Conservation (phyloP, 2,329 filamentous ascomycete species). For the Penicillium sp. region DNA sequence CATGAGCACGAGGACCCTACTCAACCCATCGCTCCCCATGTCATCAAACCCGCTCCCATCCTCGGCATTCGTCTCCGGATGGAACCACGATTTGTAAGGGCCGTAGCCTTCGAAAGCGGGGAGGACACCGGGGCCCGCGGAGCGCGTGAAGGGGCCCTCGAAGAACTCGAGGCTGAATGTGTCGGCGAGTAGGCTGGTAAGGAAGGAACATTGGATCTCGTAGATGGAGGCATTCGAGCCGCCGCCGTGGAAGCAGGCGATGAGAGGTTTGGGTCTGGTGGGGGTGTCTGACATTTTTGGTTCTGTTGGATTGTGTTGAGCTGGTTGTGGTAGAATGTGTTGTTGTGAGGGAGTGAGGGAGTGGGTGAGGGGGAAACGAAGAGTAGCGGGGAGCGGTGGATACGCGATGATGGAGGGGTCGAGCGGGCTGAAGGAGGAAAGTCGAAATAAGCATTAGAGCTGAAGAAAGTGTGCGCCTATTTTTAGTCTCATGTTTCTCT, state of each 20-base stretch:
- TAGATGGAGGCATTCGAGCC: constrained; percentile 27
- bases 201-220: constrained; percentile 26
- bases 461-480: no score
- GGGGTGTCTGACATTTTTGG: background rate
- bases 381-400: no score
- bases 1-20: constrained; percentile 26
- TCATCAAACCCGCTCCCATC: constrained; percentile 29
- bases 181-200: constrained; percentile 19
- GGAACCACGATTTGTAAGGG: constrained; percentile 29
- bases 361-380: no score
- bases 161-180: constrained; percentile 29
- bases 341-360: no score
- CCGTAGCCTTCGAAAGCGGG: constrained; percentile 25
- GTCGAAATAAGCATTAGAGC: no score
- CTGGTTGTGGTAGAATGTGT: background rate
- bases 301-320: background rate
- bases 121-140: constrained; percentile 28
- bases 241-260: constrained; percentile 32
- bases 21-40: constrained; percentile 24
- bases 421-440: no score
- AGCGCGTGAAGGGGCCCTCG: constrained; percentile 24
- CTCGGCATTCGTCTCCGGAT: constrained; percentile 15
- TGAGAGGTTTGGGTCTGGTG: constrained; percentile 16
- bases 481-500: no score
- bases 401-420: no score